phyloP scores from a whole-genome alignment of 2,329 filamentous ascomycete species.

The Hymenoscyphus occultus region DNA sequence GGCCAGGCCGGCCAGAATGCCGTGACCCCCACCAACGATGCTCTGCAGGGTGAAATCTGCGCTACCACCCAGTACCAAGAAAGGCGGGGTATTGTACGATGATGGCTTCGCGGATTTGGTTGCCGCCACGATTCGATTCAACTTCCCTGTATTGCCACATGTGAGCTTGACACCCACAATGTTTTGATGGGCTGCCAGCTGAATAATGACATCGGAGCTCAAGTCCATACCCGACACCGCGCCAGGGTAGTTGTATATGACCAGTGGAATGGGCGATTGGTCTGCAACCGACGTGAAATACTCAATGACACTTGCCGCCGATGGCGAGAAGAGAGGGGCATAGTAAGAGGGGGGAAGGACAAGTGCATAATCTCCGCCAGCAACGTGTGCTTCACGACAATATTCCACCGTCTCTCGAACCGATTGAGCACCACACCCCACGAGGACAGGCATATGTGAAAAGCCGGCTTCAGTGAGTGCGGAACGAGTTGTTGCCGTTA shows the following conservation, averaged over 20 bases:
- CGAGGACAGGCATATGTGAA: conserved; percentile 58
- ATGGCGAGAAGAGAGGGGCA: conserved; percentile 53
- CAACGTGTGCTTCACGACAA: conserved; percentile 58
- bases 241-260: conserved; percentile 90
- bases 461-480: conserved; percentile 59
- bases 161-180: conserved; percentile 90
- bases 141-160: conserved; percentile 72
- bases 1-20: conserved; percentile 68
- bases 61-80: conserved; percentile 69
- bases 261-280: conserved; percentile 69
- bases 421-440: conserved; percentile 64
- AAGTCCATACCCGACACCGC: conserved; percentile 85
- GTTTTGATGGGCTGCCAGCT: conserved; percentile 75
- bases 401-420: conserved; percentile 63
- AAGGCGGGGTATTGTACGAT: conserved; percentile 40
- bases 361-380: conserved; percentile 65
- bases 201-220: conserved; percentile 82
- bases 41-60: conserved; percentile 73
- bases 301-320: conserved; percentile 52
- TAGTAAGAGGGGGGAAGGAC: conserved; percentile 69
- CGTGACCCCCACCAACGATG: conserved; percentile 65
- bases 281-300: conserved; percentile 63
- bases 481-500: conserved; percentile 58
- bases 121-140: conserved; percentile 53
- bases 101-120: conserved; percentile 51